phyloP scores from a whole-genome alignment of 306 rosid species.

The Cyclanthera cordifolia region DNA sequence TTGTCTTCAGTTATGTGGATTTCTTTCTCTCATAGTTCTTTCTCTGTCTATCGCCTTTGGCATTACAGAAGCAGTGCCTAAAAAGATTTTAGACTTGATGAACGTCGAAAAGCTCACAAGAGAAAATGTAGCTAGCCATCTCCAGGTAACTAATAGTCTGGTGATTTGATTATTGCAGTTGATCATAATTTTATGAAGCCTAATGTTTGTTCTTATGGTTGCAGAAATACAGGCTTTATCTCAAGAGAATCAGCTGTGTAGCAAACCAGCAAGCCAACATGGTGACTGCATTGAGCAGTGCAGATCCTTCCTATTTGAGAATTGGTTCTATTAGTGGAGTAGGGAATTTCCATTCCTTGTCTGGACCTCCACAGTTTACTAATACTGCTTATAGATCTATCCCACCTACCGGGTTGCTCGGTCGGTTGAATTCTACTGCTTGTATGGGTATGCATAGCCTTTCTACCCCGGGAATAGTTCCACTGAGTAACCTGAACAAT shows the following conservation, averaged over 20 bases:
- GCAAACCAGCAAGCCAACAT: slow-evolving; percentile 88
- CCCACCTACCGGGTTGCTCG: slow-evolving; percentile 51
- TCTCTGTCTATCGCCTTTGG: slow-evolving; percentile 5
- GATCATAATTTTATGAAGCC: slow-evolving; percentile 9
- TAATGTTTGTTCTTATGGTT: slow-evolving; percentile 16
- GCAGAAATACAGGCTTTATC: slow-evolving; percentile 93
- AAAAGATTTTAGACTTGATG: slow-evolving; percentile 89
- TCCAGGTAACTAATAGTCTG: slow-evolving; percentile 56
- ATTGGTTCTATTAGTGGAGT: slow-evolving; percentile 43
- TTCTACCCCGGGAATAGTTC: slow-evolving; percentile 52
- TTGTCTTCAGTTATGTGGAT: not conserved
- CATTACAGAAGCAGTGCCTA: slow-evolving; percentile 89
- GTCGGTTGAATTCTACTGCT: slow-evolving; percentile 64
- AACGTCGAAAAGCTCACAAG: slow-evolving; percentile 87
- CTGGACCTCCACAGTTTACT: slow-evolving; percentile 49
- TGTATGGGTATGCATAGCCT: slow-evolving; percentile 47
- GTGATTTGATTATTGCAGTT: not conserved
- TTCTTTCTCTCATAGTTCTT: not conserved
- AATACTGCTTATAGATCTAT: slow-evolving; percentile 45
- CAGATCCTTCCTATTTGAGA: slow-evolving; percentile 66
- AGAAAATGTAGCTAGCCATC: slow-evolving; percentile 98
- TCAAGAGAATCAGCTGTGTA: slow-evolving; percentile 70
- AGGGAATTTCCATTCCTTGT: slow-evolving; percentile 40
- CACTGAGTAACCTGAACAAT: slow-evolving; percentile 17
- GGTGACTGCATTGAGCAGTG: slow-evolving; percentile 66